These are phyloP conservation scores for Exophiala alcalophila DNA, from an alignment of 2,329 filamentous ascomycete genomes.

Conservation along the genomic window DNA sequence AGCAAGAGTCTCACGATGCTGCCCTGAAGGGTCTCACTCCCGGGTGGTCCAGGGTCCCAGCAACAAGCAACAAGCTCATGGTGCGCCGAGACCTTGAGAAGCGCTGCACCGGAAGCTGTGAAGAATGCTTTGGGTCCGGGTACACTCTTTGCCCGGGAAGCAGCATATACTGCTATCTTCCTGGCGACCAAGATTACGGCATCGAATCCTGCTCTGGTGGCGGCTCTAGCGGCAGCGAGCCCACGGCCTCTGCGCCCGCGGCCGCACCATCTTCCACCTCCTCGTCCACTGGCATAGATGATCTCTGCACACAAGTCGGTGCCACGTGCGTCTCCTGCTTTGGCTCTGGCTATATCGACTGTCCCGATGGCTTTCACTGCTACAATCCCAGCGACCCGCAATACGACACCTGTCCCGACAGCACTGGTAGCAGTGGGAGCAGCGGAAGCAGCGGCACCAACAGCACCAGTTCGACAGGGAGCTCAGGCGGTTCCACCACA, in stretches of 20 bases:
- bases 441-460: background rate
- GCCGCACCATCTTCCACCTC: constrained; percentile 13
- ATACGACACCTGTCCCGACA: constrained; percentile 24
- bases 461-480: constrained; percentile 2
- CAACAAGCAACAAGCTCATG: constrained; percentile 14
- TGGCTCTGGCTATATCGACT: constrained; percentile 20
- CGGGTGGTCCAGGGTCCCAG: constrained; percentile 4
- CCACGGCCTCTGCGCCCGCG: constrained; percentile 7
- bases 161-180: constrained; percentile 22
- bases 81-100: constrained; percentile 16
- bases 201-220: constrained; percentile 21
- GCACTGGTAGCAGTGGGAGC: background rate
- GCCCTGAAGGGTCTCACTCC: constrained; percentile 9
- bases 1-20: constrained; percentile 15
- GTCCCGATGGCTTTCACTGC: constrained; percentile 22
- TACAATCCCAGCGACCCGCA: constrained; percentile 23
- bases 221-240: background rate
- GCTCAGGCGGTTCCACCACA: constrained; percentile 2
- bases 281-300: constrained; percentile 7
- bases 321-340: constrained; percentile 26
- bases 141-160: constrained; percentile 24
- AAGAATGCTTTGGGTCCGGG: constrained; percentile 25
- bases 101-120: constrained; percentile 24
- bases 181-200: constrained; percentile 21
- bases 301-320: constrained; percentile 18